These are phyloP conservation scores for Diaporthe velutina DNA, from an alignment of 2,329 filamentous ascomycete genomes.

Conservation along the genomic window DNA sequence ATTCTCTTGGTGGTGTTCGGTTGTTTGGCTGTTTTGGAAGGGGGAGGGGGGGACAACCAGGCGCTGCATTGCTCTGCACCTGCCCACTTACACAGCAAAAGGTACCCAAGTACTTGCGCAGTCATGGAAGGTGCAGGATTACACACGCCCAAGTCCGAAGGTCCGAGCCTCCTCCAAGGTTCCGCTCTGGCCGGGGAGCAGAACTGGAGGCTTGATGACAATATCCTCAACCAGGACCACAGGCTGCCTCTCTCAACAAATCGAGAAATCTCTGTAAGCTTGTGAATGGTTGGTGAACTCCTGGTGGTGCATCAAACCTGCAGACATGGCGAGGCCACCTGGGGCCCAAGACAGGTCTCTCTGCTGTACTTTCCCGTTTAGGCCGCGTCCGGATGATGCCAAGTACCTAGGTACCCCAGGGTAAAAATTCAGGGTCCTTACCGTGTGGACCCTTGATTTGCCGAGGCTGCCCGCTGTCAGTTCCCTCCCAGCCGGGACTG, in stretches of 20 bases:
- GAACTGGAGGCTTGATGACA: neutral
- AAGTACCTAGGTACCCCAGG: neutral
- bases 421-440: slow-evolving; percentile 23
- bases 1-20: neutral
- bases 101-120: neutral
- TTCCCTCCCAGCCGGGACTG: neutral
- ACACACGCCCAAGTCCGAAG: slow-evolving; percentile 20
- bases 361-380: slow-evolving; percentile 23
- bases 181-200: slow-evolving; percentile 23
- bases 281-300: neutral
- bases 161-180: slow-evolving; percentile 22
- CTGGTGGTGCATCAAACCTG: slow-evolving; percentile 4
- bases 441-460: slow-evolving; percentile 7
- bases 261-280: neutral
- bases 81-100: neutral
- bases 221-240: neutral
- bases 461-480: slow-evolving; percentile 27
- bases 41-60: too few relatives aligned
- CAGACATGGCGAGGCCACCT: slow-evolving; percentile 5
- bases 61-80: neutral
- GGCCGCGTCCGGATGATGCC: neutral
- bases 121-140: neutral
- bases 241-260: slow-evolving; percentile 21
- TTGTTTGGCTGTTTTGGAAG: too few relatives aligned
- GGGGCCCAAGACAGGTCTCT: slow-evolving; percentile 14